phyloP scores from a whole-genome alignment of 2,329 filamentous ascomycete genomes.

The Sphaerulina vaccinii region DNA sequence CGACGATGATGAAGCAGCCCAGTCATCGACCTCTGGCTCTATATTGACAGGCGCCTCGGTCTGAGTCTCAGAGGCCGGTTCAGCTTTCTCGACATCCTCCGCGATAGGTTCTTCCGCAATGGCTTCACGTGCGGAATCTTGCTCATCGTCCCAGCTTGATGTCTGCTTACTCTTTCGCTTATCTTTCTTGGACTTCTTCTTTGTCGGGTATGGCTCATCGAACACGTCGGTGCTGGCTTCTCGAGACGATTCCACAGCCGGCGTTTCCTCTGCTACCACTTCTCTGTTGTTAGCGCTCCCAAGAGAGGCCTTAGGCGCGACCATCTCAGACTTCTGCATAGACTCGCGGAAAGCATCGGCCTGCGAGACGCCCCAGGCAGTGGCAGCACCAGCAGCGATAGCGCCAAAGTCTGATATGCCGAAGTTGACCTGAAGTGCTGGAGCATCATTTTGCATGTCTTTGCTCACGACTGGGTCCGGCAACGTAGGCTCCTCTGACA shows the following conservation, averaged over 20 bases:
- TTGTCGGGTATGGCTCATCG: neutral
- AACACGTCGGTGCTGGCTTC: neutral
- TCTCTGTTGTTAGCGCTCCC: neutral
- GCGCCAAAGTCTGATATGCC: conserved; percentile 20
- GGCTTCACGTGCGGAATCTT: neutral
- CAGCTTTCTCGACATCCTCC: neutral
- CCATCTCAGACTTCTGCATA: conserved; percentile 10
- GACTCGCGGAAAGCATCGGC: conserved; percentile 21
- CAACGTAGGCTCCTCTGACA: neutral
- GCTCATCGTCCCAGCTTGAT: neutral
- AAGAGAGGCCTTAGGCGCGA: neutral
- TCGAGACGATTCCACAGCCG: neutral
- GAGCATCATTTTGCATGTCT: neutral
- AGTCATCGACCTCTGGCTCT: neutral
- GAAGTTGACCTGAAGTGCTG: conserved; percentile 14
- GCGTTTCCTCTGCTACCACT: neutral
- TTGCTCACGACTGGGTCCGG: neutral
- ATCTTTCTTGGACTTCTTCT: neutral
- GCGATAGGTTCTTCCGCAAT: neutral
- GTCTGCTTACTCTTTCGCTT: neutral
- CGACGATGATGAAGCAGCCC: conserved; percentile 3
- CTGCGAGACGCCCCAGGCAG: conserved; percentile 23
- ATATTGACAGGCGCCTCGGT: neutral
- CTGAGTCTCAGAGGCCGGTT: neutral
- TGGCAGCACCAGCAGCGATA: conserved; percentile 15